Base-by-base conservation (phyloP, 768 basidiomycete genomes). In the Auriscalpium microsporum region DNA sequence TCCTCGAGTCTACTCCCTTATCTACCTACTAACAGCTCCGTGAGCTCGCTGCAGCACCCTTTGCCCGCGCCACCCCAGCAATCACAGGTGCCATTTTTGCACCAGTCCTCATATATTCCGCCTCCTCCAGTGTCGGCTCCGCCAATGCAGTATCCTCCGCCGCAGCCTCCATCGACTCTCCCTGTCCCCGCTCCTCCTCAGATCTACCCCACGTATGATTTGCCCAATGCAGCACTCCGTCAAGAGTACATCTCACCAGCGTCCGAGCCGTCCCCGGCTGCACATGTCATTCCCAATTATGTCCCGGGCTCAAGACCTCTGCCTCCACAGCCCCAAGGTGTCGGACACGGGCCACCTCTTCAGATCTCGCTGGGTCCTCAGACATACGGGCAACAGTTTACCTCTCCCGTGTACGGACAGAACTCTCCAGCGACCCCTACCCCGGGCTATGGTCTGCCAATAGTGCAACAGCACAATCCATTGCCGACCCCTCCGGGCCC, bases 171-270 rank as follows among this genome's bases (percentile, higher is more conserved):
- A 16, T 48, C 54, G 35, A 65, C 72, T 53, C 69, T 72, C 17
- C 62, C 73, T 2, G 64, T 70, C 10, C 70, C 73, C 59, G 55
- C 58, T 17, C 62, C 58, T 45, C 57, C 62, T 13, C 62, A 57
- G 37, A 45, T 36, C 14, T 53, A 8, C 35, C 55, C 21, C 17
- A 37, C n/a, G 35, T 36, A 36, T 17, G 35, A 38, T n/a, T 17
- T 36, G 33, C 36, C 4, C 10, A 50, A 33, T 10, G 34, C 50
- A 16, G 17, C 50, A 13, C 50, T 17, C 21, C 35, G 17, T 36
- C 23, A 35, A 14, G 40, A 42, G 17, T 42, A 42, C 4, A 17
- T 42, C 14, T 42, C 40, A 17, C 40, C 40, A 14, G 17, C 9
- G 40, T 16, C 8, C 34, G 23, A 42, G 13, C 14, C 40, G 14